A percentile compares a stretch with the other conserved stretches of the same genome.
Conservation (phyloP, 73 alveolate species). For the Paraurostyla sp. region DNA sequence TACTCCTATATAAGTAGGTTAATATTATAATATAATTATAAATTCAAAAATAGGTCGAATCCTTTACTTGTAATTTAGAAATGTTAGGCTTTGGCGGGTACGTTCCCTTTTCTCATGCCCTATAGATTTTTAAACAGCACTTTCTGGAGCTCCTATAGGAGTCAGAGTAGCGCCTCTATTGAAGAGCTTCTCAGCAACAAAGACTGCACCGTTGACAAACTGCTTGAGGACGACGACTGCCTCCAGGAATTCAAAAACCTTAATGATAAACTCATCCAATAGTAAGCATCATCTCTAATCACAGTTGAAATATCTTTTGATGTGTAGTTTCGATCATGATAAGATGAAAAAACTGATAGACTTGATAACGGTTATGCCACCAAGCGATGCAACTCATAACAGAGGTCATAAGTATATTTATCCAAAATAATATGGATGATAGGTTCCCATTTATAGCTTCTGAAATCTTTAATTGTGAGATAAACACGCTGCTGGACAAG, state of each 20-base stretch:
- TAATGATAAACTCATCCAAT: conserved; percentile 70
- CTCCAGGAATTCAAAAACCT: conserved; percentile 76
- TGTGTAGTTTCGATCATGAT: conserved; percentile 65
- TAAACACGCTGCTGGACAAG: conserved; percentile 63
- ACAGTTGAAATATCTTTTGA: background rate
- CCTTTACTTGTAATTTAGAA: conserved; percentile 50
- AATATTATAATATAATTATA: conserved; percentile 39
- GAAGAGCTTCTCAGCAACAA: conserved; percentile 67
- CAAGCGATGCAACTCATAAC: conserved; percentile 60
- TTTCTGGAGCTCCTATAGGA: conserved; percentile 72
- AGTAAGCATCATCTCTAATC: background rate
- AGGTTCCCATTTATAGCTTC: conserved; percentile 77
- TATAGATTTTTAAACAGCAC: conserved; percentile 60
- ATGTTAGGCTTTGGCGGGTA: conserved; percentile 78
- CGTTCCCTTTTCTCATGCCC: background rate
- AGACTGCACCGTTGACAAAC: conserved; percentile 72
- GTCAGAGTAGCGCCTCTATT: conserved; percentile 70
- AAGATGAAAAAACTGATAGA: conserved; percentile 68
- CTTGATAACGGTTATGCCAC: conserved; percentile 72
- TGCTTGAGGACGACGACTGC: conserved; percentile 77
- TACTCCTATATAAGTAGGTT: background rate
- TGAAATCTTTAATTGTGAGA: conserved; percentile 77
- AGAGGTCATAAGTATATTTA: conserved; percentile 73
- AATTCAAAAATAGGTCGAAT: conserved; percentile 39
- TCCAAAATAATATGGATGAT: background rate